phyloP scores from a whole-genome alignment of 768 basidiomycete genomes.

The Rhizopogon vulgaris region DNA sequence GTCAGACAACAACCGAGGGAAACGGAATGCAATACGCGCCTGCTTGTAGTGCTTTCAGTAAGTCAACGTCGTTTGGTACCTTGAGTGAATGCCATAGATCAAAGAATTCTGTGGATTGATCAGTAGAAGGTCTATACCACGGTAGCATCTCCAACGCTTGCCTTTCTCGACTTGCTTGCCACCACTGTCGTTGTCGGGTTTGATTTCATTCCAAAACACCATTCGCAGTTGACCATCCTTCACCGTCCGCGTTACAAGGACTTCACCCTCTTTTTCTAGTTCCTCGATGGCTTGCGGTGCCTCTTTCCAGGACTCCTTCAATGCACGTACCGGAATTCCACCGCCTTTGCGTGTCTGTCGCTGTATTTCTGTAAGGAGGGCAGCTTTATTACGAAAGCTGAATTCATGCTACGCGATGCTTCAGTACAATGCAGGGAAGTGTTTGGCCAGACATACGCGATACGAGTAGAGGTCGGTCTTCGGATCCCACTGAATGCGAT shows the following conservation, averaged over 20 bases:
- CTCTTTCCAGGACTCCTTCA: slow-evolving; percentile 92
- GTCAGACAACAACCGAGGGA: neutral
- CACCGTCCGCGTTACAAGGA: slow-evolving; percentile 77
- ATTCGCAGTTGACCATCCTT: slow-evolving; percentile 80
- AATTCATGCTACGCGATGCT: slow-evolving; percentile 65
- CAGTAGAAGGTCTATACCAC: neutral
- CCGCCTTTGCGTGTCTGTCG: slow-evolving; percentile 79
- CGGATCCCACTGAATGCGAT: slow-evolving; percentile 71
- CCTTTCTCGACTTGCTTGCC: slow-evolving; percentile 78
- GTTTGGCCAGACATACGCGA: slow-evolving; percentile 45
- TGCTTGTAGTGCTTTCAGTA: slow-evolving; percentile 69
- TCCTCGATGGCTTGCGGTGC: slow-evolving; percentile 81
- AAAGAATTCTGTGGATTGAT: slow-evolving; percentile 58
- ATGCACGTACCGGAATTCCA: slow-evolving; percentile 73
- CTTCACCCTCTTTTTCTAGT: slow-evolving; percentile 84
- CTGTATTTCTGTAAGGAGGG: slow-evolving; percentile 81
- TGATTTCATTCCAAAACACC: slow-evolving; percentile 90
- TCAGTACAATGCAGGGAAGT: slow-evolving; percentile 3
- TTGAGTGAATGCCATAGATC: slow-evolving; percentile 83
- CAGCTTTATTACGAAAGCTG: slow-evolving; percentile 77
- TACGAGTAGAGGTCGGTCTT: slow-evolving; percentile 86
- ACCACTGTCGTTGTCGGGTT: slow-evolving; percentile 65
- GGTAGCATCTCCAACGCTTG: slow-evolving; percentile 21
- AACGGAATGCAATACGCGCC: slow-evolving; percentile 36
- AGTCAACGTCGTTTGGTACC: slow-evolving; percentile 81